Percentiles rank a stretch among this genome's conserved stretches.
These are phyloP conservation scores for Lithospermum erythrorhizon DNA, from an alignment of 257 asterid species.

Conservation along the genomic window DNA sequence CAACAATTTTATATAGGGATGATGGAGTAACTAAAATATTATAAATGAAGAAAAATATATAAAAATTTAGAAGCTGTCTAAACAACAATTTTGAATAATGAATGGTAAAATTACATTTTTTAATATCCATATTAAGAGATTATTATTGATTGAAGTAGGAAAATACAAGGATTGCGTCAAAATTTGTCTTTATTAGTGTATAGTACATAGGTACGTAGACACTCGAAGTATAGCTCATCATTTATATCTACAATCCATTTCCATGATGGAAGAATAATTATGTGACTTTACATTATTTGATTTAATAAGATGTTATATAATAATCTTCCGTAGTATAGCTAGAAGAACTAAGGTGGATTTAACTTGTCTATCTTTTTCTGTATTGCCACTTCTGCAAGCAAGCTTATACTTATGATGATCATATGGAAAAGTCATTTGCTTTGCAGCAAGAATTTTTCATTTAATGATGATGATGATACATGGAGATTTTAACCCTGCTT, in stretches of 20 bases:
- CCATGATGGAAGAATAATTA: constrained; percentile 1
- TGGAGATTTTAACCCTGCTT: neutral
- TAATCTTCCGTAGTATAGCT: neutral
- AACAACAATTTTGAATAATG: no score
- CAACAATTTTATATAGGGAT: no score
- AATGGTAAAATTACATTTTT: no score
- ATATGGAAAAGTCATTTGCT: neutral
- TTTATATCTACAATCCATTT: neutral
- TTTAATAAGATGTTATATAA: neutral
- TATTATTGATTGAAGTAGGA: no score
- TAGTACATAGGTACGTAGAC: no score
- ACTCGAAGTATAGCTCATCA: no score
- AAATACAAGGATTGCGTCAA: no score
- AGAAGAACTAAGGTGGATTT: neutral
- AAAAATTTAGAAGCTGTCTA: no score
- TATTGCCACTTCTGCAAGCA: constrained; percentile 3
- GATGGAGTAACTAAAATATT: no score
- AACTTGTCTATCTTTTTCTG: neutral
- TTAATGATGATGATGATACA: neutral
- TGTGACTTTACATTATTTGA: neutral
- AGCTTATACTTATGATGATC: neutral
- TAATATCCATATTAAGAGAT: no score
- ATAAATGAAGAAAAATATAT: no score
- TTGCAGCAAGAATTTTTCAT: neutral
- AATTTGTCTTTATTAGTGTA: no score